phyloP scores from a whole-genome alignment of 495 filamentous ascomycete genomes.

The Penicillium angulare region DNA sequence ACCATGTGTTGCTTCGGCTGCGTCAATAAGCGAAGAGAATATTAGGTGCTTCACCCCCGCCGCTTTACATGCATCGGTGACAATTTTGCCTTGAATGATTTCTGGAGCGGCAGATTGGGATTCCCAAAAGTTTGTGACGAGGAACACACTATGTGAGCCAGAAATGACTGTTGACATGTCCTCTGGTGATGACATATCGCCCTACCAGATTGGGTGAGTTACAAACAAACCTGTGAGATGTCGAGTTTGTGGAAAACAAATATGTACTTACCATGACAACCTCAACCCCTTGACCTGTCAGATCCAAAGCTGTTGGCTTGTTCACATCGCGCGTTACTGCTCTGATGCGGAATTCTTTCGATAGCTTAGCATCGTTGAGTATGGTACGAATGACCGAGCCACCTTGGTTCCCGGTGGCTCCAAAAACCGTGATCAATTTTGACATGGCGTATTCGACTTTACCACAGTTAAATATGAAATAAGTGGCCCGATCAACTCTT shows the following conservation, averaged over 20 bases:
- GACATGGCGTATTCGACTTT: conserved; percentile 13
- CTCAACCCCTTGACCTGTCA: conserved; percentile 20
- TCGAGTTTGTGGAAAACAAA: no score
- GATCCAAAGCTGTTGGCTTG: conserved; percentile 22
- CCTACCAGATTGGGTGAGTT: no score
- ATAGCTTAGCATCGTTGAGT: conserved; percentile 23
- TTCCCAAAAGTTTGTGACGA: conserved; percentile 31
- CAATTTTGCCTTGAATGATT: conserved; percentile 51
- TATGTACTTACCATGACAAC: conserved; percentile 21
- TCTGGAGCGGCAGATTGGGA: conserved; percentile 28
- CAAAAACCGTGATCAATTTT: conserved; percentile 46
- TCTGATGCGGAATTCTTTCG: conserved; percentile 38
- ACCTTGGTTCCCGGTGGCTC: conserved; percentile 44
- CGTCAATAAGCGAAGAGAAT: conserved; percentile 24
- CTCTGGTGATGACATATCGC: conserved; percentile 50
- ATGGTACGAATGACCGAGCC: conserved; percentile 27
- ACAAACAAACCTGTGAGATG: no score
- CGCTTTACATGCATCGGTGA: conserved; percentile 47
- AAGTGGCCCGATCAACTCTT: no score
- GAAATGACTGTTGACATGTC: conserved; percentile 37
- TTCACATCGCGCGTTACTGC: conserved; percentile 30
- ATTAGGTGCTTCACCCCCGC: conserved; percentile 23
- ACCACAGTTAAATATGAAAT: no score
- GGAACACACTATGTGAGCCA: conserved; percentile 35
- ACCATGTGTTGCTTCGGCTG: conserved; percentile 14